Percentiles rank a stretch among this genome's conserved stretches.
These are phyloP conservation scores for Adiantum capillusveneris DNA, from an alignment of 75 land plant genomes.

Conservation along the genomic window DNA sequence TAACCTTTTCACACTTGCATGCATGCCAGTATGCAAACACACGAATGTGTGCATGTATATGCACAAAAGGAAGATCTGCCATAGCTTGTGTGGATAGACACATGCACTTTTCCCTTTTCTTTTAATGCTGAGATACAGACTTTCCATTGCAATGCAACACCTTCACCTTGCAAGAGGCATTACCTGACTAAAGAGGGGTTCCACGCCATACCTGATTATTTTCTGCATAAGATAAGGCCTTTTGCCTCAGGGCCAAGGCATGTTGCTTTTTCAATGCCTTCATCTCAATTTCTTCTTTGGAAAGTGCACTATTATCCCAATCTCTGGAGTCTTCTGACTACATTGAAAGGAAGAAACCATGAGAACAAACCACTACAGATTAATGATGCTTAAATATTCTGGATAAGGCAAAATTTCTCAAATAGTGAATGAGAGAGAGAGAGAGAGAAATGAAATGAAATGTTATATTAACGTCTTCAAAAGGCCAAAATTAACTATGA, in stretches of 20 bases:
- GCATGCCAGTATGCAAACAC: not conserved
- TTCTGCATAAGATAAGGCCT: not conserved
- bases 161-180: too few species aligned
- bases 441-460: too few species aligned
- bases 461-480: too few species aligned
- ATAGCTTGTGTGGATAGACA: not conserved
- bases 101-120: not conserved
- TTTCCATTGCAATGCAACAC: too few species aligned
- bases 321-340: not conserved
- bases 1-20: too few species aligned
- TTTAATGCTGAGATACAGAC: too few species aligned
- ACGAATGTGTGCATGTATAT: not conserved
- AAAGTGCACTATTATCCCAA: not conserved
- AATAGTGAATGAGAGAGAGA: too few species aligned
- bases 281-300: conserved; percentile 3
- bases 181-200: too few species aligned
- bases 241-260: not conserved
- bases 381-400: too few species aligned
- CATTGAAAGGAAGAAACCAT: not conserved
- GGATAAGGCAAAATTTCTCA: too few species aligned
- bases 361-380: too few species aligned
- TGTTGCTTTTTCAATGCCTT: conserved; percentile 2
- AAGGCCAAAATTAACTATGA: too few species aligned
- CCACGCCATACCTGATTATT: not conserved
- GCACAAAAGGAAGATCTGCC: not conserved